phyloP scores from a whole-genome alignment of 305 asterid species.

The Ilex paraguariensis region DNA sequence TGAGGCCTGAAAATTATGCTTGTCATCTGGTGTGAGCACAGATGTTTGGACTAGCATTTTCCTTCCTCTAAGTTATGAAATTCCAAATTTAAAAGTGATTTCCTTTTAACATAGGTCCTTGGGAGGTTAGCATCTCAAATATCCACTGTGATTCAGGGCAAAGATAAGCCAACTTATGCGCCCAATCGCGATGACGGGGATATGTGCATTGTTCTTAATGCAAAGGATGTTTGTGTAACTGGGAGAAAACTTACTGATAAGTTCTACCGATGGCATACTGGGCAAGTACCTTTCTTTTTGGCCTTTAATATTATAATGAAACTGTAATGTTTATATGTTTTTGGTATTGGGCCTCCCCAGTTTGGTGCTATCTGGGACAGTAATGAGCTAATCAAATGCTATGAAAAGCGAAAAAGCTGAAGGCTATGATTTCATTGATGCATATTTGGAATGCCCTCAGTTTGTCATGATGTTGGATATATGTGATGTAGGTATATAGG shows the following conservation, averaged over 20 bases:
- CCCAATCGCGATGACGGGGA: conserved; percentile 79
- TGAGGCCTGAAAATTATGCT: background rate
- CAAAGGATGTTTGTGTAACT: conserved; percentile 77
- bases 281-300: conserved; percentile 34
- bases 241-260: conserved; percentile 92
- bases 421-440: background rate
- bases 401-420: background rate
- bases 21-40: background rate
- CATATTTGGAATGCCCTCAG: conserved; percentile 1
- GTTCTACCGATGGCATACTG: conserved; percentile 89
- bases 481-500: conserved; percentile 57
- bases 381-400: too few relatives aligned
- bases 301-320: background rate
- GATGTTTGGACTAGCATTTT: background rate
- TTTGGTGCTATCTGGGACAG: too few relatives aligned
- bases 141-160: conserved; percentile 89
- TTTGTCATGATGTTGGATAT: background rate
- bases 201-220: conserved; percentile 85
- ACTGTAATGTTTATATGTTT: too few relatives aligned
- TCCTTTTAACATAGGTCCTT: conserved; percentile 49
- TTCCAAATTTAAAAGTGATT: conserved; percentile 4
- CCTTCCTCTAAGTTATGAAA: background rate
- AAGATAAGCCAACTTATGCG: conserved; percentile 87
- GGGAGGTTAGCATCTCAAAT: conserved; percentile 91
- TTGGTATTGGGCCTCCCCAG: too few relatives aligned